Evolutionary conservation across 2,329 filamentous ascomycete species (phyloP), one percentile per base, ranked within the genome.

Genomic region (Scedosporium apiospermum): DNA sequence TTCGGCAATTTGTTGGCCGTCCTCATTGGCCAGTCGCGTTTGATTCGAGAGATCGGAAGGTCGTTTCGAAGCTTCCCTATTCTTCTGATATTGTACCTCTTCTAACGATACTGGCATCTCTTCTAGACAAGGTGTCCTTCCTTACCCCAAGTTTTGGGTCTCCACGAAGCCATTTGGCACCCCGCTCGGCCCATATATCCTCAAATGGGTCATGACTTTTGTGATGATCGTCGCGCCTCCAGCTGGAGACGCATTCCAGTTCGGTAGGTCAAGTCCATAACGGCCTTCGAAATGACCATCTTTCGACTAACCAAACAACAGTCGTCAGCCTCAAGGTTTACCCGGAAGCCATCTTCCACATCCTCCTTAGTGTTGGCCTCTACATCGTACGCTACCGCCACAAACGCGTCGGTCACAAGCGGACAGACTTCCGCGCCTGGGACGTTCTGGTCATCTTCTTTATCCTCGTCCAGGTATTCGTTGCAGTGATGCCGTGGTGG

Each of bases 401-500:
- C 3, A 77, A 75, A 44, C 77, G 78, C 1, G 72, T 83, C 3
- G 78, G 79, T 3, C 71, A 85, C 3, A 77, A 76, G 0, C 67
- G 68, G 0, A 73, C 82, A 0, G 78, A 80, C 3, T 90, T 88
- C 71, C 76, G 74, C 6, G 81, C 84, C 0, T 90, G 86, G 86
- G 70, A 85, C 63, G 61, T 80, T 0, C 76, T 81, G 0, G 71
- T 90, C 1, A 67, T 81, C 6, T 88, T 90, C 71, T 84, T 80
- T 58, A 79, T 87, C 57, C 69, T 84, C 0, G 74, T 85, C 0
- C 82, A 88, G 60, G 63, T 86, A 0, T 90, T 85, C 64, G 74
- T 89, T 55, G 73, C 91, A 2, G 78, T 86, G 16, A 88, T 89
- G 79, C 88, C 88, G 0, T 91, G 88, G 88, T 88, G 85, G 66